phyloP scores from a whole-genome alignment of 164 flowering plant species.

The Euptelea pleiosperma region DNA sequence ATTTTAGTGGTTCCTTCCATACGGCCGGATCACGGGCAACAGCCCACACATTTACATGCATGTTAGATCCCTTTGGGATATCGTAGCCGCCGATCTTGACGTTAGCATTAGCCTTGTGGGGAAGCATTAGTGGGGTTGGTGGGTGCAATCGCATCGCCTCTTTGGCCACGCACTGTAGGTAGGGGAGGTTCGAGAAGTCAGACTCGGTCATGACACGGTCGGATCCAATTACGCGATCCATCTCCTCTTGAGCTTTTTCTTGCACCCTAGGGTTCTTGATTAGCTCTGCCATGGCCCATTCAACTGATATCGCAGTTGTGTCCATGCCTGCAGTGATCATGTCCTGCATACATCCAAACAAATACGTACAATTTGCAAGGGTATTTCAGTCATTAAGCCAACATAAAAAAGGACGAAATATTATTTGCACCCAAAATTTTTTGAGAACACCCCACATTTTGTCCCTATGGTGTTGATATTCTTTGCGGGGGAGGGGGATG shows the following conservation, averaged over 20 bases:
- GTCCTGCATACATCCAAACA: constrained; percentile 19
- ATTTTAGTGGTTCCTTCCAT: constrained; percentile 29
- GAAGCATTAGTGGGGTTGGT: constrained; percentile 33
- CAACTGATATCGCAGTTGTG: constrained; percentile 30
- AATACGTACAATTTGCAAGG: not conserved
- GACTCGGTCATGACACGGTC: constrained; percentile 27
- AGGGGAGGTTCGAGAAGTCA: constrained; percentile 28
- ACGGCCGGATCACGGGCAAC: constrained; percentile 27
- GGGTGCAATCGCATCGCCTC: constrained; percentile 32
- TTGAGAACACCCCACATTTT: no score
- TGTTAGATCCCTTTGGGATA: constrained; percentile 27
- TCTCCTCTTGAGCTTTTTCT: constrained; percentile 29
- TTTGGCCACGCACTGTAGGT: constrained; percentile 26
- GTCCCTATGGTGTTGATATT: no score
- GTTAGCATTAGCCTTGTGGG: constrained; percentile 30
- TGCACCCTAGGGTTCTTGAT: constrained; percentile 33
- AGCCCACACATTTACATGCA: constrained; percentile 35
- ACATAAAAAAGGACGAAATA: no score
- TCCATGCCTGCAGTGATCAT: constrained; percentile 36
- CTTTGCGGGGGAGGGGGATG: no score
- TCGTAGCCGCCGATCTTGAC: constrained; percentile 34
- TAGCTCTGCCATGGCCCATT: constrained; percentile 37
- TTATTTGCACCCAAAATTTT: no score
- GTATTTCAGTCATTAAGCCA: no score
- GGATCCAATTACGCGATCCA: constrained; percentile 27